Evolutionary conservation across 257 asterid genomes (phyloP).

Genomic region (Solanum ossicruentum): DNA sequence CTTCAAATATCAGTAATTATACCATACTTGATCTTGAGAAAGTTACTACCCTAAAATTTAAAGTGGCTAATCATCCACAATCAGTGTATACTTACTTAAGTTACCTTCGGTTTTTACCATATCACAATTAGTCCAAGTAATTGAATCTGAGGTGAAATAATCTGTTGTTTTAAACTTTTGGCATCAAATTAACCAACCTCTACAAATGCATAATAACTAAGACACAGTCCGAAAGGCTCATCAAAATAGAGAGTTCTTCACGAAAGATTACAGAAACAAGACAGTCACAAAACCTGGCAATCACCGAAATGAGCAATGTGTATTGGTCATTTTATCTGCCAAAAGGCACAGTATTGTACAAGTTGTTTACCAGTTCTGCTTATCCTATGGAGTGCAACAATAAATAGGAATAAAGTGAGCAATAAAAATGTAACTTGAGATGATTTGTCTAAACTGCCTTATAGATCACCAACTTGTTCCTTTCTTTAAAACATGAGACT

Average conservation of each 20-base stretch:
- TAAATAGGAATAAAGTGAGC: neutral
- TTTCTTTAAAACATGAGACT: neutral
- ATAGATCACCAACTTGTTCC: neutral
- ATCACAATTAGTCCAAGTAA: neutral
- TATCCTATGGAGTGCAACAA: neutral
- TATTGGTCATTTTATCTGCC: neutral
- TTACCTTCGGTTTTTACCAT: neutral
- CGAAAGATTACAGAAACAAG: neutral
- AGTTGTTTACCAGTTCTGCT: neutral
- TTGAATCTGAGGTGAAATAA: neutral
- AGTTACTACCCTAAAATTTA: neutral
- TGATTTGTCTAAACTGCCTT: neutral
- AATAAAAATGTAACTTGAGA: neutral
- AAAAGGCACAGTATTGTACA: neutral
- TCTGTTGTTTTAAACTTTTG: neutral
- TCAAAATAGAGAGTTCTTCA: neutral
- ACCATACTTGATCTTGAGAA: neutral
- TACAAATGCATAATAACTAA: neutral
- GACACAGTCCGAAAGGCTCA: neutral
- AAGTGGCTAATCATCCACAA: neutral
- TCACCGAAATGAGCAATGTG: neutral
- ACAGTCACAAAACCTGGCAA: neutral
- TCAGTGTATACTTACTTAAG: neutral
- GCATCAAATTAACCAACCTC: neutral
- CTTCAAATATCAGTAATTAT: neutral